Conservation (phyloP, 352 stramenopile genomes). For the Pythium aphanidermatum region DNA sequence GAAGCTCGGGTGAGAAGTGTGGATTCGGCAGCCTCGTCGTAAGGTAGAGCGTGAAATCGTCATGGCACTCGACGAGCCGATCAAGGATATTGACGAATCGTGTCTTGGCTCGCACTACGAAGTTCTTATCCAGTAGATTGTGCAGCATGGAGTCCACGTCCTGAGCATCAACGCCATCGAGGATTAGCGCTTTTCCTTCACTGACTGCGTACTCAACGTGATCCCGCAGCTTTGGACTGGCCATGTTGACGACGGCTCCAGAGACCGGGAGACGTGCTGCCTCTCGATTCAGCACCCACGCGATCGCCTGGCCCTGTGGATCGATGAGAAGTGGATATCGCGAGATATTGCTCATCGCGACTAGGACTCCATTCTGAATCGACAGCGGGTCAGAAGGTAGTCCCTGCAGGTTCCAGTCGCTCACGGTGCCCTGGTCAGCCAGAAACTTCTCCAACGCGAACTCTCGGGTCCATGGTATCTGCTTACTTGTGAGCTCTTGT, state of each 20-base stretch:
- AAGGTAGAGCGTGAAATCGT: constrained; percentile 64
- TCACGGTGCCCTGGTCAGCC: constrained; percentile 65
- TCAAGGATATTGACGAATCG: constrained; percentile 71
- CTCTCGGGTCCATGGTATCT: constrained; percentile 62
- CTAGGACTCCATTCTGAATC: constrained; percentile 89
- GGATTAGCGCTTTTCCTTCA: constrained; percentile 81
- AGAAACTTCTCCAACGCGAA: constrained; percentile 74
- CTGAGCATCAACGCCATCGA: constrained; percentile 63
- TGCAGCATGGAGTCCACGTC: constrained; percentile 57
- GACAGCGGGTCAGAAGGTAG: constrained; percentile 84
- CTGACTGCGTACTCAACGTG: constrained; percentile 84
- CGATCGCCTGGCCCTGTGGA: constrained; percentile 84
- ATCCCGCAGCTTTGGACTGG: constrained; percentile 67
- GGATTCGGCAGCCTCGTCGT: constrained; percentile 60
- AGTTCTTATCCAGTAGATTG: constrained; percentile 60
- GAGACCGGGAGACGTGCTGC: constrained; percentile 38
- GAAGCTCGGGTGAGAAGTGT: constrained; percentile 64
- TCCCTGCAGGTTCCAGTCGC: constrained; percentile 86
- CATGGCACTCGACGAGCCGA: constrained; percentile 55
- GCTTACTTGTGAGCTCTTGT: constrained; percentile 46
- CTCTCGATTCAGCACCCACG: constrained; percentile 81
- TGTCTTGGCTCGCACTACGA: constrained; percentile 50
- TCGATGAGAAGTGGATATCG: constrained; percentile 87
- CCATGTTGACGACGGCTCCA: constrained; percentile 59
- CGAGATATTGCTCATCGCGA: constrained; percentile 45